Base-by-base conservation (phyloP, 345 rosid species). In the Firmiana major region DNA sequence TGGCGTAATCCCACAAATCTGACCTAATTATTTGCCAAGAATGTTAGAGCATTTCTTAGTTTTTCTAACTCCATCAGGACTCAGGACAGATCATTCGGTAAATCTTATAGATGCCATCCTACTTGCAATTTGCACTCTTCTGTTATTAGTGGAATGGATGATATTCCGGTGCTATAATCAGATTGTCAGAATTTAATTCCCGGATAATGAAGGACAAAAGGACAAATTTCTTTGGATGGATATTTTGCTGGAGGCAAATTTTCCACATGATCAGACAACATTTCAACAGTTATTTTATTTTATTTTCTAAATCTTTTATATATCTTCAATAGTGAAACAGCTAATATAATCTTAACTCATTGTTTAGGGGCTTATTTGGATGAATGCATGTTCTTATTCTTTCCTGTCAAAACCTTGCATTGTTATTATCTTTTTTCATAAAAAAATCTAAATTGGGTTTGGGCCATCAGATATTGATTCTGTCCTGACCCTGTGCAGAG, bases 401-500 rank as follows among this genome's bases (percentile, higher is more conserved):
- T 53, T 71, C 2, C 12, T 38, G 3, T 24, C 12, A 38, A 55
- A 9, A 17, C 17, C 19, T 6, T 34, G 26, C 40, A 17, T 58
- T 38, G 5, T 3, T 1, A 12, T 24, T 63, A 10, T 42, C n/a
- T 12, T 4, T 60, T 46, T 45, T 40, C 1, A 3, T n/a, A 3
- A 26, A 40, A 26, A 31, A 12, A 24, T 31, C 22, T 72, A 28
- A 63, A 38, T 65, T 66, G 7, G 9, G 7, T 24, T 57, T 26
- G 12, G 42, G 26, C 49, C 24, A 21, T 42, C 73, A 9, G 42
- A 51, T 60, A n/a, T 54, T 63, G 46, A 67, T 64, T 5, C 9
- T 54, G 15, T 77, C 77, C 62, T 31, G 34, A 31, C 34, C 34
- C 34, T 63, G 40, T 81, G 64, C 79, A 77, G 93, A 80, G 48